These are phyloP conservation scores for Solanum clarkiae DNA, from an alignment of 257 asterid genomes.

Conservation along the genomic window DNA sequence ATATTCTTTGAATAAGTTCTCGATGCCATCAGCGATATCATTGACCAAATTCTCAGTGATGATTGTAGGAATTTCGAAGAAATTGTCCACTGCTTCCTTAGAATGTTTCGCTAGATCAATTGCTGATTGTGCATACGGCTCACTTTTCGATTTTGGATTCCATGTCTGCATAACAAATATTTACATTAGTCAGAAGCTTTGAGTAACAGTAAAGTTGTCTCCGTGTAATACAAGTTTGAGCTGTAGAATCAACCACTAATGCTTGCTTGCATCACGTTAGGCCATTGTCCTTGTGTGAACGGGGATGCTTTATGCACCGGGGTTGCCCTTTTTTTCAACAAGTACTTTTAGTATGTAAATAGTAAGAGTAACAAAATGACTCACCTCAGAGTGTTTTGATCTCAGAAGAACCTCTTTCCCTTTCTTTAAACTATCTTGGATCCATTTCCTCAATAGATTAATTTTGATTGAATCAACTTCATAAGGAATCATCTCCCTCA, in stretches of 20 bases:
- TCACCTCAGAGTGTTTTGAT: conserved; percentile 77
- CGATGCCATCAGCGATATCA: conserved; percentile 64
- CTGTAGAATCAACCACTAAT: background rate
- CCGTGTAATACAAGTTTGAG: background rate
- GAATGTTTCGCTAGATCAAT: conserved; percentile 43
- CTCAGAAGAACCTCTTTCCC: conserved; percentile 55
- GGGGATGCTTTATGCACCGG: background rate
- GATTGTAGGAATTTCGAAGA: conserved; percentile 62
- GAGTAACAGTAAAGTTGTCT: background rate
- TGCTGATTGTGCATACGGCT: conserved; percentile 80
- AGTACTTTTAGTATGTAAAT: background rate
- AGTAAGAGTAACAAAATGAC: background rate
- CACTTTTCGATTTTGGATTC: conserved; percentile 90
- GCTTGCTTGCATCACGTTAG: background rate
- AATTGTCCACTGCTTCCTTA: conserved; percentile 52
- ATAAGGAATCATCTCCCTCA: conserved; percentile 77
- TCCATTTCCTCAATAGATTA: conserved; percentile 56
- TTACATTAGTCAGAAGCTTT: background rate
- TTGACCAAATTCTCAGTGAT: conserved; percentile 47
- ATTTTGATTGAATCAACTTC: conserved; percentile 60
- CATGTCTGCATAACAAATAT: conserved; percentile 43
- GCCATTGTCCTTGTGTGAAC: background rate
- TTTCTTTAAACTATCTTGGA: conserved; percentile 61
- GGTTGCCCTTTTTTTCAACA: background rate
- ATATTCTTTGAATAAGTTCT: conserved; percentile 60